Evolutionary conservation across 768 basidiomycete species (phyloP).

Genomic region (Imleria badia): DNA sequence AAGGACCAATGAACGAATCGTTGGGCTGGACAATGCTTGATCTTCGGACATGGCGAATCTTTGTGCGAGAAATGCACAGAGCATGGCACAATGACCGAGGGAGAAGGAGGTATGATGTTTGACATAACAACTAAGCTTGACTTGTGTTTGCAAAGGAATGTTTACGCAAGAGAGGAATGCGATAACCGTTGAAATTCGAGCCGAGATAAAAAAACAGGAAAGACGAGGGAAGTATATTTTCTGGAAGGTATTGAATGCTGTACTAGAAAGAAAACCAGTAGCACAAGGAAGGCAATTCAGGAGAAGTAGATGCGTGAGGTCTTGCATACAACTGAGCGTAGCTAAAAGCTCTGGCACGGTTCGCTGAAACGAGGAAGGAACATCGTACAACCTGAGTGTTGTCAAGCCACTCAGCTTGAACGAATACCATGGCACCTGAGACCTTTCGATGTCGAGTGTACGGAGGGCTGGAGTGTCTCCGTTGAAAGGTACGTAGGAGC

Average conservation of each 20-base stretch:
- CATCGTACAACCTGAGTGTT: conserved; percentile 1
- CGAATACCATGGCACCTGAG: not conserved
- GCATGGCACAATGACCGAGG: no score
- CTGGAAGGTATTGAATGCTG: not conserved
- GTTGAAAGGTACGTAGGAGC: not conserved
- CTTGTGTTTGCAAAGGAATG: no score
- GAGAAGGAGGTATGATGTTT: no score
- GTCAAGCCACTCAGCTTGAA: conserved; percentile 27
- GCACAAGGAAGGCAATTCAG: conserved; percentile 26
- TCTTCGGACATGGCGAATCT: no score
- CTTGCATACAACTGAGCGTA: conserved; percentile 34
- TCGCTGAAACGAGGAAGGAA: conserved; percentile 25
- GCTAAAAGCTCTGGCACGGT: conserved; percentile 31
- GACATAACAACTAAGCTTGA: no score
- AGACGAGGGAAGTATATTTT: not conserved
- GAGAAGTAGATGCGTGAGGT: conserved; percentile 34
- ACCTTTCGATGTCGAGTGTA: not conserved
- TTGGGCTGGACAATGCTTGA: no score
- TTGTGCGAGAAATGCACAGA: no score
- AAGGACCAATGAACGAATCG: no score
- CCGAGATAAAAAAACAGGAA: no score
- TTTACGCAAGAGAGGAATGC: no score
- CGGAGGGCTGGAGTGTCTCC: not conserved
- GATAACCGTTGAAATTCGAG: no score
- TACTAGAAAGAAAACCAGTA: not conserved